phyloP scores from a whole-genome alignment of 108 stramenopile species.

The Cyclotella choctawhatcheeana region DNA sequence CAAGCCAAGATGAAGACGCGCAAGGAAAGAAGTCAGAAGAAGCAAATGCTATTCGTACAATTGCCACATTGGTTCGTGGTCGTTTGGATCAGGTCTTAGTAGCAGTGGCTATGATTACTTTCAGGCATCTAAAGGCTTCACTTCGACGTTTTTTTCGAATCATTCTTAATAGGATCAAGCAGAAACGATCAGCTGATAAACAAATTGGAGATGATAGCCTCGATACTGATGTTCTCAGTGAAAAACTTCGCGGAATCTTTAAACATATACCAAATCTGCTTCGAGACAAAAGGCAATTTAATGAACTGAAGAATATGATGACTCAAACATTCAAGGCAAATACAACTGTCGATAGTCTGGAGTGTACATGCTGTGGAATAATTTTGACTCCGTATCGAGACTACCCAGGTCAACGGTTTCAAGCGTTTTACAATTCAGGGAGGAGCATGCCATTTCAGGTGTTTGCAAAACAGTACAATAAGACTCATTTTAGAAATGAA shows the following conservation, averaged over 20 bases:
- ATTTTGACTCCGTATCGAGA: slow-evolving; percentile 3
- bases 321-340: background rate
- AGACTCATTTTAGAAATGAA: background rate
- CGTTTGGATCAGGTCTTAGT: background rate
- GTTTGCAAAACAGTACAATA: slow-evolving; percentile 16
- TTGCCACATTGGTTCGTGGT: background rate
- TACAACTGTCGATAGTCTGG: slow-evolving; percentile 22
- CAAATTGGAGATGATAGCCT: background rate
- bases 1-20: slow-evolving; percentile 16
- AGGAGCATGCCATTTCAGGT: background rate
- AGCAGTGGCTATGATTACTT: slow-evolving; percentile 6
- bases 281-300: background rate
- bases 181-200: background rate
- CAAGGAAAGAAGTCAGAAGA: slow-evolving; percentile 29
- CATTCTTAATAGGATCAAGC: background rate
- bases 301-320: background rate
- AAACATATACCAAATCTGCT: background rate
- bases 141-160: slow-evolving; percentile 5
- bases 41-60: slow-evolving; percentile 6
- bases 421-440: background rate
- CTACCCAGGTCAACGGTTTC: background rate
- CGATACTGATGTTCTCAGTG: background rate
- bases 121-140: slow-evolving; percentile 7
- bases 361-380: slow-evolving; percentile 31
- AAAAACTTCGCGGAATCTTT: background rate